Evolutionary conservation across 441 rosid genomes (phyloP), one percentile per base, ranked within the genome.

Genomic region (Biscutella laevigata): DNA sequence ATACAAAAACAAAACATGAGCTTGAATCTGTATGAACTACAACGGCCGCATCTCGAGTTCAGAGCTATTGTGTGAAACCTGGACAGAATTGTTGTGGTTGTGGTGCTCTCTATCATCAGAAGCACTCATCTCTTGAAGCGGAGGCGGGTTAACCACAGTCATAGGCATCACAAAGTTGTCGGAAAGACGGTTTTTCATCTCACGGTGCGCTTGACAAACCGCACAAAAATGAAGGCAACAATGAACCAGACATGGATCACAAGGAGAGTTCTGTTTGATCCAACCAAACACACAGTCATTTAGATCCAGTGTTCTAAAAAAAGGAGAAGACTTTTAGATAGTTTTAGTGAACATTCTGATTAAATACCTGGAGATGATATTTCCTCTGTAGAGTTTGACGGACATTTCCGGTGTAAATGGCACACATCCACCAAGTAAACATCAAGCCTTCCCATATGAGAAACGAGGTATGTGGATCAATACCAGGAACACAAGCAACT

Each of bases 361-460:
- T n/a, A n/a, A n/a, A 3, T 75, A 83, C 90, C 83, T 80, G 62
- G 47, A 81, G 79, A 73, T 83, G 90, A 54, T 83, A 83, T 59
- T 83, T 80, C 53, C 77, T 76, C 59, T 83, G 91, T 24, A 83
- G 70, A 45, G 75, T 66, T 48, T 83, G 84, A 11, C 91, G 71
- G 15, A 63, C 66, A 51, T 74, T 72, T 6, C 91, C 91, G 0
- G 91, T 80, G 74, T 83, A 83, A 19, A 80, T 78, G 59, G 84
- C 91, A 67, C 86, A 80, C 86, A 80, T 76, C 91, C 91, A 83
- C 91, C 91, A 83, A 45, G 81, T 74, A 64, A 83, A 83, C 29
- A 80, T 10, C 63, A 83, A 69, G n/a, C 86, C 83, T 77, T 83
- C 91, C 45, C 75, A 75, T 0, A 81, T 54, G 33, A 81, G 82